Conservation (phyloP, 2,329 filamentous ascomycete species). For the Ceratocystis albifundus region DNA sequence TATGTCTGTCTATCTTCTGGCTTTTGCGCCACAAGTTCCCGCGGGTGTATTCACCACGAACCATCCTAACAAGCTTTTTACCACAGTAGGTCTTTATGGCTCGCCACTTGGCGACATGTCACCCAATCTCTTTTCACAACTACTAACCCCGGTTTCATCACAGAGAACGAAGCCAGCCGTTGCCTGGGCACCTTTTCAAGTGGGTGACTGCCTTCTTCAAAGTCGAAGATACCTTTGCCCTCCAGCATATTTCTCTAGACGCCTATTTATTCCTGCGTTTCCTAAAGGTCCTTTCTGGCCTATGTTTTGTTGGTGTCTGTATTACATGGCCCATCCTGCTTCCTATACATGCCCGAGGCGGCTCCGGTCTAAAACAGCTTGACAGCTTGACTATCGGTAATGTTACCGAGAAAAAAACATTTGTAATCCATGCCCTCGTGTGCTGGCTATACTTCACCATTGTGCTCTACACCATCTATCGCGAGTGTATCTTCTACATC, state of each 20-base stretch:
- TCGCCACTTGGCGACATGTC: background rate
- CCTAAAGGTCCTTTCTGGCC: constrained; percentile 61
- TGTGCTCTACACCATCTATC: constrained; percentile 76
- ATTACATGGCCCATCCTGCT: constrained; percentile 80
- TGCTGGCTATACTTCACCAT: constrained; percentile 80
- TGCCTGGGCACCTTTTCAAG: constrained; percentile 46
- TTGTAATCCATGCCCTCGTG: constrained; percentile 70
- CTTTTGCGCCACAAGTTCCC: constrained; percentile 37
- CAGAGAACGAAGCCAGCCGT: constrained; percentile 45
- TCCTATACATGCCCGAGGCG: constrained; percentile 75
- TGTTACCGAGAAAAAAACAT: constrained; percentile 47
- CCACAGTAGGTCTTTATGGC: constrained; percentile 36
- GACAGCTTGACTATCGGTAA: constrained; percentile 37
- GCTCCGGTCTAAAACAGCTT: constrained; percentile 52
- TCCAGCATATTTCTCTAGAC: constrained; percentile 81
- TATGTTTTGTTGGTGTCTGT: constrained; percentile 66
- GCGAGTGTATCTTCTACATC: constrained; percentile 87
- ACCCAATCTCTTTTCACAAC: background rate
- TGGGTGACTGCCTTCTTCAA: constrained; percentile 54
- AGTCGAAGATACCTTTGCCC: constrained; percentile 60
- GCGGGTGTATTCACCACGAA: constrained; percentile 46
- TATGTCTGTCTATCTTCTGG: constrained; percentile 44
- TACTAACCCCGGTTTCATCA: constrained; percentile 22
- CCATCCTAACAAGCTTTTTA: constrained; percentile 39
- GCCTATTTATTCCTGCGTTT: constrained; percentile 81